Base-by-base conservation (phyloP, 1,284 basidiomycete species). In the Cryptococcus neoformans region DNA sequence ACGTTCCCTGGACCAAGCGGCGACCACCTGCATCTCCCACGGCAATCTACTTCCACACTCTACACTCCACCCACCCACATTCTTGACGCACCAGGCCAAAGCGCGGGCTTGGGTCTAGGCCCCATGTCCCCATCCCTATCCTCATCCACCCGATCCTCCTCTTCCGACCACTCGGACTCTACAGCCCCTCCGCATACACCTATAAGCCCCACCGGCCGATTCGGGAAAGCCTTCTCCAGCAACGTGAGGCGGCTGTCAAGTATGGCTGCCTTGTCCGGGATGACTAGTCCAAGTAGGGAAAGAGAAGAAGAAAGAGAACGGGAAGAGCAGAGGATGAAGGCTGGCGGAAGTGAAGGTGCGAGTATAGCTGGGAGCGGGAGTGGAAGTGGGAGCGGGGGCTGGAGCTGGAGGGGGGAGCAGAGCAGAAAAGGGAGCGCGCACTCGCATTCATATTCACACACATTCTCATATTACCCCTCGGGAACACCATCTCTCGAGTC, bases 1-100 rank as follows among this genome's bases (percentile, higher is more conserved):
- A 62, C 63, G 4, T 65, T 60, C 47, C 63, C 60, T 12, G 63
- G 63, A 14, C 55, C 63, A 7, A 50, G 51, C 40, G 61, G 58
- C 63, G 3, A 47, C 46, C 16, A 10, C 8, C 34, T 14, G 12
- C 46, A 17, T 34, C 47, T 56, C 46, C 60, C 63, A 2, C 56
- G 36, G 55, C 28, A 58, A 45, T 60, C 54, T 48, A 56, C 58
- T 4, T 40, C 55, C 8, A 28, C 58, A 59, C 42, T 60, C 47
- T 62, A 62, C 51, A 60, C 62, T 2, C 56, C 62, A 11, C 57
- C 10, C 55, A 49, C 42, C 39, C 46, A 8, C 50, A 39, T 6
- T 21, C 46, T 42, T 28, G 38, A 21, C 16, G 28, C 28, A 28
- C 28, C 28, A 28, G 28, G 28, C 28, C 28, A 28, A 28, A 28